phyloP scores from a whole-genome alignment of 129 eudicot species.

The Lactuca sativa region DNA sequence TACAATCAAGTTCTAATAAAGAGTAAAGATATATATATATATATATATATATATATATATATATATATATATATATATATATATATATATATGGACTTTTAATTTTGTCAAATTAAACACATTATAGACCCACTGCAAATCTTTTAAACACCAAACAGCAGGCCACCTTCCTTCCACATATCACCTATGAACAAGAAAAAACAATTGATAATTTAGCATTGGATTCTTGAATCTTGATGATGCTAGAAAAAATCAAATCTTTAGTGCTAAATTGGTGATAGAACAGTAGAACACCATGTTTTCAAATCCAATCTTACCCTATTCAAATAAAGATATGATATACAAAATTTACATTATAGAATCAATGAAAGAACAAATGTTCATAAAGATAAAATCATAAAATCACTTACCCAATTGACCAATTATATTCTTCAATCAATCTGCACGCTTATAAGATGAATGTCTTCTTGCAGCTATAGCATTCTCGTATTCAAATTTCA shows the following conservation, averaged over 20 bases:
- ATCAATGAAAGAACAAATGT: not conserved
- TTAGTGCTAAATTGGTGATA: not conserved
- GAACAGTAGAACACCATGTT: not conserved
- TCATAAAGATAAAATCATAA: not conserved
- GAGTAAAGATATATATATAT: not conserved
- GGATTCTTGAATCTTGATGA: not conserved
- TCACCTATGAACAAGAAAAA: constrained; percentile 5
- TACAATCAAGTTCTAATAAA: constrained; percentile 10
- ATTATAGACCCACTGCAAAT: not conserved
- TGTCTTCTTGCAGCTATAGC: constrained; percentile 74
- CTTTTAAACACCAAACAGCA: not conserved
- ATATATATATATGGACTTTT: not conserved
- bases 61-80: too few relatives aligned
- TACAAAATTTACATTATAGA: constrained; percentile 6
- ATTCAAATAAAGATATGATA: not conserved
- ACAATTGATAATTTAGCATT: not conserved
- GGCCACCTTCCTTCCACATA: not conserved
- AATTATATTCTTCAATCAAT: constrained; percentile 26
- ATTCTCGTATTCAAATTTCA: constrained; percentile 88
- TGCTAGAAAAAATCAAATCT: not conserved
- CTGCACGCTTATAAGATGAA: constrained; percentile 57
- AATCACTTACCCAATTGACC: constrained; percentile 18
- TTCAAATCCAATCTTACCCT: not conserved
- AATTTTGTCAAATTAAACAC: not conserved
- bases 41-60: too few relatives aligned